A percentile compares a stretch with the other conserved stretches of the same genome.
Conservation (phyloP, 345 rosid species). For the Aegle marmelos region DNA sequence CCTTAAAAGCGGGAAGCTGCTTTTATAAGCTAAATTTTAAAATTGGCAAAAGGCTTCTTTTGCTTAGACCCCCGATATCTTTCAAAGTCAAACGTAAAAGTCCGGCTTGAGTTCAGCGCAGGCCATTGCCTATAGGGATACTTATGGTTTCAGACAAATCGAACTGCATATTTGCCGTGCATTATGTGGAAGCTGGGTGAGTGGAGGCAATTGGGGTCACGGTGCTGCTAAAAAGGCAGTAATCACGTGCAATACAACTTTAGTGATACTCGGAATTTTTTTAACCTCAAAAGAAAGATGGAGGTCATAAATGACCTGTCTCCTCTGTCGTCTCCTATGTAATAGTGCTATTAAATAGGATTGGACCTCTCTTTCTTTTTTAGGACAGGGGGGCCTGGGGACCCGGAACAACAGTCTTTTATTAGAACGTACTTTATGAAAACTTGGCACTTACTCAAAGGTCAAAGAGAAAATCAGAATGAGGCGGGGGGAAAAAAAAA, state of each 20-base stretch:
- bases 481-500: neutral
- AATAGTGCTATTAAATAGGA: neutral
- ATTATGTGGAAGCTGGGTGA: neutral
- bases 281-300: neutral
- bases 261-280: neutral
- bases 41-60: neutral
- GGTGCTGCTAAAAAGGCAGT: neutral
- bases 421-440: too few species aligned
- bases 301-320: constrained; percentile 16
- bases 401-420: neutral
- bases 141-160: neutral
- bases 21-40: neutral
- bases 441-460: neutral
- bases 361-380: neutral
- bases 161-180: neutral
- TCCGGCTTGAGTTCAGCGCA: neutral
- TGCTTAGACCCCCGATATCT: neutral
- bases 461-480: neutral
- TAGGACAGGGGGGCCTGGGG: neutral
- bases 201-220: neutral
- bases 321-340: neutral
- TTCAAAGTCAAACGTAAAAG: neutral
- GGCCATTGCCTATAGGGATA: neutral
- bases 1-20: neutral
- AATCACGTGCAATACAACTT: constrained; percentile 7